phyloP scores from a whole-genome alignment of 805 yeast genomes.

The Spathaspora hagerdaliae region DNA sequence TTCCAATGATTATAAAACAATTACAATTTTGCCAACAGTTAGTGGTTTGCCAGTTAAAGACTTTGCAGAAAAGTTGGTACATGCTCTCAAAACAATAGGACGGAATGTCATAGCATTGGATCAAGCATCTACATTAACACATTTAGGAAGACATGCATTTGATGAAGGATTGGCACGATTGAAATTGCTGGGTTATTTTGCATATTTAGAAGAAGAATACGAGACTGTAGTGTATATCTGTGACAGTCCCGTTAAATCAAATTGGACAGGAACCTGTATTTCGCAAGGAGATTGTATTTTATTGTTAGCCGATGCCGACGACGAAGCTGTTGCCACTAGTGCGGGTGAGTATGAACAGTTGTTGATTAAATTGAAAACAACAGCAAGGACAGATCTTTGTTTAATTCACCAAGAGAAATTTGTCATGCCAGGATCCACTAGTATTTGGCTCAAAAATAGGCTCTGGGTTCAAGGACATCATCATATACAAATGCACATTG shows the following conservation, averaged over 20 bases:
- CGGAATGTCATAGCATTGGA: constrained; percentile 74
- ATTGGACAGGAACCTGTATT: constrained; percentile 91
- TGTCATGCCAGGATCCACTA: constrained; percentile 83
- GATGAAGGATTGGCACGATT: constrained; percentile 74
- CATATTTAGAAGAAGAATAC: constrained; percentile 84
- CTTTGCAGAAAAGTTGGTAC: constrained; percentile 70
- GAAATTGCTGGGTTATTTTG: constrained; percentile 83
- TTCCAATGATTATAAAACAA: constrained; percentile 64
- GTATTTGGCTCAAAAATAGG: constrained; percentile 77
- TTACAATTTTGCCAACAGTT: constrained; percentile 78
- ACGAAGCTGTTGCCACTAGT: constrained; percentile 51
- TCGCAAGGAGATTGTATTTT: constrained; percentile 95
- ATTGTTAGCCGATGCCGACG: constrained; percentile 77
- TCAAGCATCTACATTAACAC: constrained; percentile 73
- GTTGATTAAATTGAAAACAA: constrained; percentile 67
- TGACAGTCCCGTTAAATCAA: constrained; percentile 75
- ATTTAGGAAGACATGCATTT: constrained; percentile 89
- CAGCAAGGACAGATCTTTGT: constrained; percentile 84
- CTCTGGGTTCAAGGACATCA: constrained; percentile 93
- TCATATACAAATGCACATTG: constrained; percentile 68
- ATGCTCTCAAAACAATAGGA: constrained; percentile 71
- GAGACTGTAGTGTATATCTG: constrained; percentile 88
- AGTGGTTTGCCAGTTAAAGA: constrained; percentile 81
- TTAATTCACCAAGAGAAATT: constrained; percentile 77
- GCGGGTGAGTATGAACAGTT: constrained; percentile 85